phyloP scores from a whole-genome alignment of 805 yeast species.

The Yamadazyma scolyti region DNA sequence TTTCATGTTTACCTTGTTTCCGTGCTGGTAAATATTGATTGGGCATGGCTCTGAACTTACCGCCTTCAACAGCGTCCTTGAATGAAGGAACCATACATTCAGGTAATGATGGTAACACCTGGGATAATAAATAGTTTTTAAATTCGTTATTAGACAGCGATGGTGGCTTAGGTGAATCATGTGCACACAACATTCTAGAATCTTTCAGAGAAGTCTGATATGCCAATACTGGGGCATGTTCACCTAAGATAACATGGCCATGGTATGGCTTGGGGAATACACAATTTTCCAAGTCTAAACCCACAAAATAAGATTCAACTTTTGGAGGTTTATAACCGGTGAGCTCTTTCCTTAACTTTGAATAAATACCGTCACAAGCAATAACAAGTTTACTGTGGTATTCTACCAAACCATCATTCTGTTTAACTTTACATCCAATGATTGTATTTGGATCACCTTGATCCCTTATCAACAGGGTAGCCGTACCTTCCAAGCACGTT shows the following conservation, averaged over 20 bases:
- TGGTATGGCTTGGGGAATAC: conserved; percentile 68
- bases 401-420: conserved; percentile 31
- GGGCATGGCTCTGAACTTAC: conserved; percentile 82
- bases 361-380: conserved; percentile 90
- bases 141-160: conserved; percentile 54
- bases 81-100: conserved; percentile 62
- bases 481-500: conserved; percentile 79
- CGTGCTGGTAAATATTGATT: conserved; percentile 85
- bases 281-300: conserved; percentile 72
- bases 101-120: conserved; percentile 72
- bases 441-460: conserved; percentile 47
- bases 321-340: conserved; percentile 58
- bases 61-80: conserved; percentile 49
- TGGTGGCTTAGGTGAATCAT: conserved; percentile 71
- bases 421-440: conserved; percentile 69
- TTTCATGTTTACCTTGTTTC: conserved; percentile 48
- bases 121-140: conserved; percentile 52
- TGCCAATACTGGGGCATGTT: conserved; percentile 81
- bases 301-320: conserved; percentile 83
- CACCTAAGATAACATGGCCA: conserved; percentile 88
- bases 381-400: conserved; percentile 60
- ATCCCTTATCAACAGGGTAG: conserved; percentile 59
- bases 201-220: conserved; percentile 83
- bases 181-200: conserved; percentile 87
- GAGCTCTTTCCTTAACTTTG: conserved; percentile 80